A percentile compares a stretch with the other conserved stretches of the same genome.
Evolutionary conservation across 192 early-diverging fungal genomes (phyloP).

Genomic region (Backusella westeae): DNA sequence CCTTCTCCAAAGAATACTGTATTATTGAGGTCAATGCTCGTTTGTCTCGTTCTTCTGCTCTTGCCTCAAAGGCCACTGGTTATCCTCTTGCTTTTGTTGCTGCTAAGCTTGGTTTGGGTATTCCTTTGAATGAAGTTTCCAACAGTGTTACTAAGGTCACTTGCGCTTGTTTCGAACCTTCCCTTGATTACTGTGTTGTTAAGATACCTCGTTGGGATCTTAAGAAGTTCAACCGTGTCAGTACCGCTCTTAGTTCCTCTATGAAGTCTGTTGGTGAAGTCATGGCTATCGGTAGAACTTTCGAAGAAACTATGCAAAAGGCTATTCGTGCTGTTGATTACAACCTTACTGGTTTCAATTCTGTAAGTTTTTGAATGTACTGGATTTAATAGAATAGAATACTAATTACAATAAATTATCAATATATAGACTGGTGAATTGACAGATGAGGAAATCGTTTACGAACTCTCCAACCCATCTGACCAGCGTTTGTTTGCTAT

Average conservation of each 20-base stretch:
- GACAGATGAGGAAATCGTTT: conserved; percentile 75
- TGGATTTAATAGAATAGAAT: not conserved
- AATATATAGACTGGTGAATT: conserved; percentile 37
- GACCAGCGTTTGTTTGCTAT: conserved; percentile 96
- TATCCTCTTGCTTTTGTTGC: conserved; percentile 99
- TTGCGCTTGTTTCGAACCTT: conserved; percentile 97
- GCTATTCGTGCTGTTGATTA: conserved; percentile 91
- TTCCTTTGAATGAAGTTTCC: conserved; percentile 88
- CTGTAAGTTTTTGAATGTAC: conserved; percentile 30
- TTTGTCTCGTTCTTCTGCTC: conserved; percentile 83
- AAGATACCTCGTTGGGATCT: conserved; percentile 93
- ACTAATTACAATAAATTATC: not conserved
- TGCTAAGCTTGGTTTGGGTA: conserved; percentile 93
- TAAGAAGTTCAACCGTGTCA: conserved; percentile 94
- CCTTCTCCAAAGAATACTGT: conserved; percentile 91
- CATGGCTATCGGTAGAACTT: conserved; percentile 97
- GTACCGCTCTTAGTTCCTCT: conserved; percentile 81
- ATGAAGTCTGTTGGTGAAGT: conserved; percentile 99
- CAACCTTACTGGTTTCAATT: conserved; percentile 79
- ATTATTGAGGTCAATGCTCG: conserved; percentile 99
- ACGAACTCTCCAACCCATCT: conserved; percentile 86
- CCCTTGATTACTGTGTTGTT: conserved; percentile 87
- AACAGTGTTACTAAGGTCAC: conserved; percentile 96
- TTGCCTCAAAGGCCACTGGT: conserved; percentile 97
- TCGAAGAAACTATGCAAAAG: conserved; percentile 98